Percentiles rank a stretch among this genome's conserved stretches.
These are phyloP conservation scores for Cutaneotrichosporon cyanovorans DNA, from an alignment of 1,284 basidiomycete species.

Conservation along the genomic window DNA sequence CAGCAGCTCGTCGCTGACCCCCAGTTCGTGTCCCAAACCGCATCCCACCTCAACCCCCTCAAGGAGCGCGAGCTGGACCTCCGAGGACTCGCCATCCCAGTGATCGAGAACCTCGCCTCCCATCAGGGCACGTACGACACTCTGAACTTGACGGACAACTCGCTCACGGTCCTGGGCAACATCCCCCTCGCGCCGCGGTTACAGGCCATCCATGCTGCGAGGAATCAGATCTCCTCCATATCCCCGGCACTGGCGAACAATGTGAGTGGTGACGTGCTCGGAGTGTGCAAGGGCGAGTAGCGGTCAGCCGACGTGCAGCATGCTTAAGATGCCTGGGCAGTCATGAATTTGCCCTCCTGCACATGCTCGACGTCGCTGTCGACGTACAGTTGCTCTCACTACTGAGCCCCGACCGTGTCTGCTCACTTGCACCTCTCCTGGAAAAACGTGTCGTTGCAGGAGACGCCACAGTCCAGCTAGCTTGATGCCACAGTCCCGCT, in stretches of 20 bases:
- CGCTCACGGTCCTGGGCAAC: conserved; percentile 81
- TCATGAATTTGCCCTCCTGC: no score
- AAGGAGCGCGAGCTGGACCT: conserved; percentile 94
- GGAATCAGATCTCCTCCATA: conserved; percentile 85
- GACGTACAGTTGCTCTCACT: no score
- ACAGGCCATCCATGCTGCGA: conserved; percentile 79
- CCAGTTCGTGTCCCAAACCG: conserved; percentile 42
- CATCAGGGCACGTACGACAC: conserved; percentile 63
- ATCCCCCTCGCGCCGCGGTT: conserved; percentile 89
- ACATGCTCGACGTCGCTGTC: no score
- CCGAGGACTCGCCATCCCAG: conserved; percentile 89
- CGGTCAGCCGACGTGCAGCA: no score
- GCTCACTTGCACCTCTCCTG: no score
- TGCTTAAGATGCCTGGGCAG: not conserved
- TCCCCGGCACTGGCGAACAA: conserved; percentile 49
- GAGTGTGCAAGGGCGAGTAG: no score
- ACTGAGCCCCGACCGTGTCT: no score
- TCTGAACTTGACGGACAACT: conserved; percentile 94
- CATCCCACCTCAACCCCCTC: conserved; percentile 67
- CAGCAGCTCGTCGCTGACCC: not conserved
- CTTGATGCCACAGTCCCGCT: no score
- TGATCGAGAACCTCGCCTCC: conserved; percentile 98
- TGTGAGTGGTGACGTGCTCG: no score
- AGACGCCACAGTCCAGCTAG: no score
- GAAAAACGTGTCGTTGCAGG: no score